Percentiles rank a stretch among this genome's conserved stretches.
These are phyloP conservation scores for Tricholoma flavovirens DNA, from an alignment of 768 basidiomycete genomes.

Conservation along the genomic window DNA sequence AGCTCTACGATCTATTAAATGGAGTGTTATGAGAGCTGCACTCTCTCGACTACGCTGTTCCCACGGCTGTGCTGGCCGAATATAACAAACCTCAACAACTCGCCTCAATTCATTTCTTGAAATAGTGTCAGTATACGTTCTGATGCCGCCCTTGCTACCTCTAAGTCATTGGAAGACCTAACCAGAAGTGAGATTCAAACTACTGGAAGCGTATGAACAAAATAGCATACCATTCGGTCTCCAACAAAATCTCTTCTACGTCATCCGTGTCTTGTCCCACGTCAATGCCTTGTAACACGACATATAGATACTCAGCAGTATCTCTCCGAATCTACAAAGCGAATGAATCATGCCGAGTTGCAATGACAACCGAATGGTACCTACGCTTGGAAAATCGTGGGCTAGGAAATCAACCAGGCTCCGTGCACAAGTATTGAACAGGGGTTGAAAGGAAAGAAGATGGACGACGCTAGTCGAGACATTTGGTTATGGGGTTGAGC, in stretches of 20 bases:
- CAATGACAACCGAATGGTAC: constrained; percentile 16
- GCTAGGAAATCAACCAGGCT: constrained; percentile 57
- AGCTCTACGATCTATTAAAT: not conserved
- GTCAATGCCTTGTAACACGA: constrained; percentile 67
- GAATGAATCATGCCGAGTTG: constrained; percentile 2
- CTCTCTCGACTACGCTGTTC: not conserved
- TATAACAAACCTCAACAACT: not conserved
- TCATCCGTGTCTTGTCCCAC: constrained; percentile 58
- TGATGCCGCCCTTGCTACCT: constrained; percentile 34
- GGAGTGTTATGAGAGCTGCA: too few relatives aligned
- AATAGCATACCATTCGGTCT: constrained; percentile 73
- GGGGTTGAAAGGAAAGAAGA: constrained; percentile 46
- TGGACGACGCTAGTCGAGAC: constrained; percentile 50
- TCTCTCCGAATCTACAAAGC: constrained; percentile 62
- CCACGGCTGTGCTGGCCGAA: constrained; percentile 3
- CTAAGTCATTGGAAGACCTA: constrained; percentile 46
- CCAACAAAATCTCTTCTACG: constrained; percentile 63
- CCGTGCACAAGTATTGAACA: constrained; percentile 39
- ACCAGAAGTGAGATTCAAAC: not conserved
- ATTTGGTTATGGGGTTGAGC: not conserved
- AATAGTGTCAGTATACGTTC: constrained; percentile 36
- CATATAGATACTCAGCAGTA: constrained; percentile 79
- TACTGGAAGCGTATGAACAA: not conserved
- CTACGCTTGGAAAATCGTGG: constrained; percentile 79
- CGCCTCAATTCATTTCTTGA: not conserved